These are phyloP conservation scores for Stylonectria norvegica DNA, from an alignment of 2,329 filamentous ascomycete species.

Conservation along the genomic window DNA sequence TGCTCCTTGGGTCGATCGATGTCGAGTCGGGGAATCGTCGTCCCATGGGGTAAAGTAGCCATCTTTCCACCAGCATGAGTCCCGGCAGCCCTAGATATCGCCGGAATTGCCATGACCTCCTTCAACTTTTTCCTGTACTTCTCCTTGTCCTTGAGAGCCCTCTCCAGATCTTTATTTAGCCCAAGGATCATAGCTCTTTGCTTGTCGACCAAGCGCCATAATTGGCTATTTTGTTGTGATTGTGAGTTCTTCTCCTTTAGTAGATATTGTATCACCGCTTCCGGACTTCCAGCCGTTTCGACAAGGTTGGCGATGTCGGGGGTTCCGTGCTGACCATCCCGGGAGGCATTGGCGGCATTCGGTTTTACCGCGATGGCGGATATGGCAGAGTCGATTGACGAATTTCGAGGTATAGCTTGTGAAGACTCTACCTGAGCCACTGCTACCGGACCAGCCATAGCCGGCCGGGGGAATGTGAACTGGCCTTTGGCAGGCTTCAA, in stretches of 20 bases:
- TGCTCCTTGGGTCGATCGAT: constrained; percentile 19
- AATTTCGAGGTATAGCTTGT: constrained; percentile 61
- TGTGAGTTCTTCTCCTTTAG: constrained; percentile 89
- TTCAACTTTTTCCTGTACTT: constrained; percentile 88
- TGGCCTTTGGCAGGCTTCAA: constrained; percentile 42
- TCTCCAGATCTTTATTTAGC: constrained; percentile 90
- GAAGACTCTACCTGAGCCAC: constrained; percentile 38
- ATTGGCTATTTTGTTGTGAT: constrained; percentile 81
- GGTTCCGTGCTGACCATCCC: constrained; percentile 57
- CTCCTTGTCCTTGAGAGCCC: constrained; percentile 89
- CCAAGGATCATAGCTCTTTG: constrained; percentile 91
- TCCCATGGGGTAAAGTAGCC: constrained; percentile 7
- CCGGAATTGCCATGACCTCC: constrained; percentile 55
- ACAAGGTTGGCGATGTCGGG: constrained; percentile 78
- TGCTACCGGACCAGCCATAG: constrained; percentile 47
- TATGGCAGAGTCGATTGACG: constrained; percentile 91
- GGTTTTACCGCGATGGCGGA: constrained; percentile 67
- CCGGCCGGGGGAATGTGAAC: constrained; percentile 35
- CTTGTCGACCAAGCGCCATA: constrained; percentile 96
- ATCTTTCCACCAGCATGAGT: constrained; percentile 12
- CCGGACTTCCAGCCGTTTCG: constrained; percentile 79
- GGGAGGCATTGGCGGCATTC: constrained; percentile 52
- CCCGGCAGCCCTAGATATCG: constrained; percentile 30
- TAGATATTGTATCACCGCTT: constrained; percentile 83
- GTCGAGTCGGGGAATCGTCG: constrained; percentile 23